Evolutionary conservation across 2,329 filamentous ascomycete genomes (phyloP).

Genomic region (Paramyrothecium sp.): DNA sequence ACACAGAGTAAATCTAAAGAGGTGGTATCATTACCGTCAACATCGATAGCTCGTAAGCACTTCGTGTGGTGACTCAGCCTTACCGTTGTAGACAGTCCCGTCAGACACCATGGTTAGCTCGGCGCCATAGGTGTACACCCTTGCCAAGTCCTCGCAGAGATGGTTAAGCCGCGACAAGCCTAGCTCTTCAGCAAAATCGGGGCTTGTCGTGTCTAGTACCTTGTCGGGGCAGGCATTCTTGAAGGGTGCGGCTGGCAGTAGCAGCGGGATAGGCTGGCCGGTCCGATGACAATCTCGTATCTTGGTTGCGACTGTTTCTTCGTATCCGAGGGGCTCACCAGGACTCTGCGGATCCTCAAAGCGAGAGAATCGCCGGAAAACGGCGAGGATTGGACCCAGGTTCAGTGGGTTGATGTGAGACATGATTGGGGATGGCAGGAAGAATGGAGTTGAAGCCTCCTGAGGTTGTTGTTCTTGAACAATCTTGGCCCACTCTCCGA

Average conservation of each 20-base stretch:
- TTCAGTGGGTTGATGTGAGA: constrained; percentile 7
- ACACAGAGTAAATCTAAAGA: constrained; percentile 4
- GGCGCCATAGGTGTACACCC: constrained; percentile 1
- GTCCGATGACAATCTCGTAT: neutral
- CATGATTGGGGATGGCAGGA: constrained; percentile 6
- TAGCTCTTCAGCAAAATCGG: constrained; percentile 5
- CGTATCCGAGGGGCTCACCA: neutral
- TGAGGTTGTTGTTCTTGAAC: too few species aligned
- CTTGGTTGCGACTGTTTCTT: neutral
- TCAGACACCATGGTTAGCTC: constrained; percentile 3
- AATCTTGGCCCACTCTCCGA: neutral
- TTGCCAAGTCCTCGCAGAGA: constrained; percentile 3
- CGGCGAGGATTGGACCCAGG: neutral
- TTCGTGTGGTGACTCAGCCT: neutral
- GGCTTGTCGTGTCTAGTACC: constrained; percentile 1
- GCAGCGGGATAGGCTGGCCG: neutral
- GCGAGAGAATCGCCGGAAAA: neutral
- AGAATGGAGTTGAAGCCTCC: neutral
- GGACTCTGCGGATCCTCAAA: neutral
- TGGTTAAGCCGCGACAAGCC: constrained; percentile 3
- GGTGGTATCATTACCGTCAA: neutral
- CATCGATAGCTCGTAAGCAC: neutral
- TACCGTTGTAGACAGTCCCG: constrained; percentile 6
- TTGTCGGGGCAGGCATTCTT: constrained; percentile 5
- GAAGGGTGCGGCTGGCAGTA: constrained; percentile 3